Base-by-base conservation (phyloP, 139 green algal genomes). In the Picochlorum sp. region DNA sequence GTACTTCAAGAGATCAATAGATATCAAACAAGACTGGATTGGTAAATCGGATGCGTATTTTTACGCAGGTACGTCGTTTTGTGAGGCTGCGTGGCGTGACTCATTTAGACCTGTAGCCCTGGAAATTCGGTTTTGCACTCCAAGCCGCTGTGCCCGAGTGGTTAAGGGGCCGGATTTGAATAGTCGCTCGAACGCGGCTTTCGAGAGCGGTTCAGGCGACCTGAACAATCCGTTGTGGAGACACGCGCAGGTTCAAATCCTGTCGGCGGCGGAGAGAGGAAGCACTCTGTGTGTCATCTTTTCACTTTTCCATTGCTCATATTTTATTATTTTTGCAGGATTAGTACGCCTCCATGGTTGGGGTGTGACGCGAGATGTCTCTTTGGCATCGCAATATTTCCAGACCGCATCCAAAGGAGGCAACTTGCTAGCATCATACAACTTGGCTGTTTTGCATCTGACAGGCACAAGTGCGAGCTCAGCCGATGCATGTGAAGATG, bases 381-480 rank as follows among this genome's bases (percentile, higher is more conserved):
- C 7, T 11, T 49, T 75, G 61, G 80, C 80, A 11, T 47, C 58
- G 10, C 28, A 76, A 28, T 69, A 66, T 50, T 82, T 78, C 58
- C 68, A 58, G 30, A 20, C 64, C 18, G 73, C 80, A 3, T 47
- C 71, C 8, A 64, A 72, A 4, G 46, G 51, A 4, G 87, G 89
- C 4, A 85, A 97, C 72, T 18, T 84, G 18, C 77, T 92, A 57
- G 87, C 87, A n/a, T 73, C 83, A 69, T 97, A 97, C 80, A 93
- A 96, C 72, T 72, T 89, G 11, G 93, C 90, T 18, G 84, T 95
- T 74, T 85, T 98, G 82, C 82, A 92, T 44, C 71, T 91, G 45
- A 14, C 7, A 20, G 64, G 49, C 10, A n/a, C 14, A 38, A 63
- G 60, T 71, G 49, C n/a, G 9, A 52, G 66, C 30, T 11, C 16